Evolutionary conservation across 768 basidiomycete genomes (phyloP).

Genomic region (Krasilnikovozyma curviuscula): DNA sequence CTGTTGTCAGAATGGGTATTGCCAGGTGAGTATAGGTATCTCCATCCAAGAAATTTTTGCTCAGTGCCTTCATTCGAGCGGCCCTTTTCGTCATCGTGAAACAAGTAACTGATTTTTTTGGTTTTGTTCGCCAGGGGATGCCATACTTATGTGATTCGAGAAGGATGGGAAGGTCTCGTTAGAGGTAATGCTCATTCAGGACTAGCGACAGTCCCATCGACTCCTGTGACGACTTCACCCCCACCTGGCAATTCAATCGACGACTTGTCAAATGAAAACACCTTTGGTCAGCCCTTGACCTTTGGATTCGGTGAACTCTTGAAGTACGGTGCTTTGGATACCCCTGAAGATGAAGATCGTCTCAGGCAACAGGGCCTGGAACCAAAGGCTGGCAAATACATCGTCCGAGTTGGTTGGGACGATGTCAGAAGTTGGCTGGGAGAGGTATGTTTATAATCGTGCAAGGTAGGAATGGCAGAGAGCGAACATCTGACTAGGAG

Average conservation of each 20-base stretch:
- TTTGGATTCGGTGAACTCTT: slow-evolving; percentile 31
- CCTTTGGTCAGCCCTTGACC: slow-evolving; percentile 22
- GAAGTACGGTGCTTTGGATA: slow-evolving; percentile 46
- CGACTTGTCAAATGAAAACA: too few species aligned
- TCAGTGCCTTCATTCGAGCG: neutral
- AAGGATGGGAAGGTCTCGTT: slow-evolving; percentile 96
- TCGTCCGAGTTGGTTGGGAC: slow-evolving; percentile 65
- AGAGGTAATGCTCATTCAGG: slow-evolving; percentile 47
- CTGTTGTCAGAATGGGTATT: slow-evolving; percentile 81
- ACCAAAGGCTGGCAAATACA: slow-evolving; percentile 15
- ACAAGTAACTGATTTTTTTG: neutral
- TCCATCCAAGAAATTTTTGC: neutral
- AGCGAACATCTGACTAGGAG: neutral
- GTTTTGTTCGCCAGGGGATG: slow-evolving; percentile 49
- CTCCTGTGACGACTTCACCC: slow-evolving; percentile 13
- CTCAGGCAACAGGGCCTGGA: too few species aligned
- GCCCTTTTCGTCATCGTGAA: neutral
- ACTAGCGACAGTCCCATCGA: slow-evolving; percentile 17
- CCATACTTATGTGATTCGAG: slow-evolving; percentile 86
- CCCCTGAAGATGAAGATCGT: slow-evolving; percentile 25
- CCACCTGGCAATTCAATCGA: slow-evolving; percentile 26
- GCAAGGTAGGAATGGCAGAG: neutral
- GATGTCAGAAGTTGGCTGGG: slow-evolving; percentile 91
- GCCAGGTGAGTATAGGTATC: slow-evolving; percentile 41
- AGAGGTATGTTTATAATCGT: slow-evolving; percentile 36